A percentile compares a stretch with the other conserved stretches of the same genome.
phyloP scores from a whole-genome alignment of 305 asterid species.

The Withania somnifera region DNA sequence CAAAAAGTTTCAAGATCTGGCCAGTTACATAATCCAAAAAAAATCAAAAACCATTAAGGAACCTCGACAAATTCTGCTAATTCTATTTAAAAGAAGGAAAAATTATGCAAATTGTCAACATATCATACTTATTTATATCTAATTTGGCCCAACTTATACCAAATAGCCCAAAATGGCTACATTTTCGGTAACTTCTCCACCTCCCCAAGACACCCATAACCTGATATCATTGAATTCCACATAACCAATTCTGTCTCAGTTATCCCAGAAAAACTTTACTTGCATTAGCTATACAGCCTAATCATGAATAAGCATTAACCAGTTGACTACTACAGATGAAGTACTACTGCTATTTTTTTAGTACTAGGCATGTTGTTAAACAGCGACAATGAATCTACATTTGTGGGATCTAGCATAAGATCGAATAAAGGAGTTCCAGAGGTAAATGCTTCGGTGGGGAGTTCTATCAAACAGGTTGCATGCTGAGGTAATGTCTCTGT shows the following conservation, averaged over 20 bases:
- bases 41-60: neutral
- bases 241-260: conserved; percentile 60
- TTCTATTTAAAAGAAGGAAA: too few relatives aligned
- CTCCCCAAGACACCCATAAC: conserved; percentile 40
- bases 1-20: neutral
- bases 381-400: conserved; percentile 35
- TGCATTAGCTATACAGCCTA: conserved; percentile 40
- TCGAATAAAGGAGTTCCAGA: conserved; percentile 81
- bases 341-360: conserved; percentile 38
- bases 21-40: neutral
- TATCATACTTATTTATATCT: too few relatives aligned
- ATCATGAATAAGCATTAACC: conserved; percentile 57
- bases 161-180: too few relatives aligned
- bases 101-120: too few relatives aligned
- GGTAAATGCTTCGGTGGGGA: conserved; percentile 46
- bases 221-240: conserved; percentile 61
- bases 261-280: conserved; percentile 34
- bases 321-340: conserved; percentile 52
- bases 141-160: too few relatives aligned
- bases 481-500: conserved; percentile 52
- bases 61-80: neutral
- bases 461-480: conserved; percentile 61
- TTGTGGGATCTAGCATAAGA: conserved; percentile 47
- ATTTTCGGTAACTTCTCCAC: too few relatives aligned
- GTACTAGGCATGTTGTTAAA: conserved; percentile 40